Evolutionary conservation across 306 rosid species (phyloP), one percentile per base, ranked within the genome.

Genomic region (Cajanus cajan): DNA sequence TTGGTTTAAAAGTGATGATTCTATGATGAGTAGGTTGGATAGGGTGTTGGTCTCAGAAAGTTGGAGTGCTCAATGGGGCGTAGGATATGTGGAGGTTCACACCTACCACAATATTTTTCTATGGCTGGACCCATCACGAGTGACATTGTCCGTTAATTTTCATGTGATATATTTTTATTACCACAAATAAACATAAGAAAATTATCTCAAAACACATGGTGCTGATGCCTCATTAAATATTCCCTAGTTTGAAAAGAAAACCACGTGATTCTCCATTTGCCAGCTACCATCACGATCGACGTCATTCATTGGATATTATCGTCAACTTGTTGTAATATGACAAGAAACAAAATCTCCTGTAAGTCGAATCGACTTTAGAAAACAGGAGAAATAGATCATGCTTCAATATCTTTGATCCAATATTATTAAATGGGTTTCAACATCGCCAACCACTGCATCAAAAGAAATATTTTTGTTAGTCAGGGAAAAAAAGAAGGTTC

Each of bases 251-350:
- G 18, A 18, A 58, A 9, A 65, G 4, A 12, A n/a, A 36, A 57
- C 76, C 77, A 59, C 67, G 59, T 37, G 78, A 76, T 68, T 21
- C 81, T 47, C 68, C 40, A 48, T 76, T 82, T 76, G 72, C 66
- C 81, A 68, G 77, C 72, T 68, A 12, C 67, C 43, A 25, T 45
- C 64, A 74, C 18, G n/a, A 34, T 43, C 15, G 33, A 21, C 57
- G 14, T 63, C 44, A 8, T 5, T 80, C 5, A 34, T 40, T n/a
- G 19, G 6, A 45, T 71, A 28, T 69, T 16, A 55, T 15, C 36
- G 39, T 59, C n/a, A 61, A 59, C 12, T 61, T 40, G 43, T 61
- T 31, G 3, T 21, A 13, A 40, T 66, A 64, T 22, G 61, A 68
- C 48, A 68, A 68, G 11, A 43, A 41, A 78, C 7, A 37, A 68